phyloP scores from a whole-genome alignment of 768 basidiomycete genomes.

The Suillus plorans region DNA sequence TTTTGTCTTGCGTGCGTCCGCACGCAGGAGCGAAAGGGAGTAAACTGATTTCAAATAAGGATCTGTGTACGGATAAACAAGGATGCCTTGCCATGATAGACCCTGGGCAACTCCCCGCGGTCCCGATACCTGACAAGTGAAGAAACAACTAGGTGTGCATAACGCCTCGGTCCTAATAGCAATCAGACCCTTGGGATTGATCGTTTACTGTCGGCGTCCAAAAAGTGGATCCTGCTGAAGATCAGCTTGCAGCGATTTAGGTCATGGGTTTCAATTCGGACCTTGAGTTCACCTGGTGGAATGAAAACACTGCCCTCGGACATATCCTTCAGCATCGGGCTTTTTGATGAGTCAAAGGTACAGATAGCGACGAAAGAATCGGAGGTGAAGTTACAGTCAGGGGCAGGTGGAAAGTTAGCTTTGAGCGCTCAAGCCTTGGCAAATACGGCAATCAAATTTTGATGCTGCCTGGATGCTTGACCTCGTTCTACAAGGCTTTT shows the following conservation, averaged over 20 bases:
- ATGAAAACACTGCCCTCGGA: neutral
- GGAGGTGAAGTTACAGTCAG: neutral
- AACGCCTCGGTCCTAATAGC: neutral
- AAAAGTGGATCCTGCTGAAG: neutral
- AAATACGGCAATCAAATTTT: neutral
- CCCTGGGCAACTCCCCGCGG: neutral
- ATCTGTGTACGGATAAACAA: neutral
- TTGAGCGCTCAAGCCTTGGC: neutral
- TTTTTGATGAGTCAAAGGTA: neutral
- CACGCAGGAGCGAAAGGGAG: neutral
- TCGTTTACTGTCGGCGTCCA: neutral
- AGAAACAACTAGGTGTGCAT: neutral
- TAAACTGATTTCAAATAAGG: neutral
- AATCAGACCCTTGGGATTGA: neutral
- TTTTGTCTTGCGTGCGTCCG: neutral
- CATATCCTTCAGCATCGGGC: neutral
- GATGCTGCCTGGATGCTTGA: neutral
- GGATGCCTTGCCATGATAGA: neutral
- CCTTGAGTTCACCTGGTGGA: neutral
- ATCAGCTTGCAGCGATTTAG: neutral
- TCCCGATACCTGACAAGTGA: neutral
- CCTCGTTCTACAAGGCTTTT: neutral
- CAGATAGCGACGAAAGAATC: neutral
- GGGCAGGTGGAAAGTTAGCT: neutral
- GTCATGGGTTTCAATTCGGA: neutral